Percentiles rank a stretch among this genome's conserved stretches.
Conservation (phyloP, 306 rosid species). For the Quercus bicolor region DNA sequence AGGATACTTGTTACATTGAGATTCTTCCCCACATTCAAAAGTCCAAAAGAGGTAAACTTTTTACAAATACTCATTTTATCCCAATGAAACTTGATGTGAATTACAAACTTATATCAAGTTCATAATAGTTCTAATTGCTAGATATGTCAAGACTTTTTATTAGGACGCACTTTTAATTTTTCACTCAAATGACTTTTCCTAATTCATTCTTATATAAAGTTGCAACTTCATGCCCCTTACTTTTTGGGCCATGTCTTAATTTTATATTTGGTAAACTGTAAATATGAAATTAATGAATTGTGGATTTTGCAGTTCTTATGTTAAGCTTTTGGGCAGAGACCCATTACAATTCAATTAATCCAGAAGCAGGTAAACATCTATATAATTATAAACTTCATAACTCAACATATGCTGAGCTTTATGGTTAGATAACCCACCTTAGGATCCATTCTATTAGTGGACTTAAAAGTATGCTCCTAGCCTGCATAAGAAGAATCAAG, state of each 20-base stretch:
- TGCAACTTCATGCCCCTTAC: not conserved
- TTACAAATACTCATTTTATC: not conserved
- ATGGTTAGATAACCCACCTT: too few relatives aligned
- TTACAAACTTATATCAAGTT: not conserved
- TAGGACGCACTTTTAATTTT: not conserved
- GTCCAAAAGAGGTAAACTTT: slow-evolving; percentile 62
- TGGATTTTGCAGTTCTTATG: slow-evolving; percentile 73
- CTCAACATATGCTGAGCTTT: too few relatives aligned
- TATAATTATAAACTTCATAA: too few relatives aligned
- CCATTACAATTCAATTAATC: slow-evolving; percentile 91
- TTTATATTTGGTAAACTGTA: not conserved
- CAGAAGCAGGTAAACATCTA: slow-evolving; percentile 68
- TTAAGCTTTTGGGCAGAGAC: slow-evolving; percentile 99
- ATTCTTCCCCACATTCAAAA: slow-evolving; percentile 72
- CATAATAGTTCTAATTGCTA: not conserved
- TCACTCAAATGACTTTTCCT: not conserved
- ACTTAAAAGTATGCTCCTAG: too few relatives aligned
- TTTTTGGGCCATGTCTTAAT: not conserved
- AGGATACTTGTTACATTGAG: slow-evolving; percentile 83
- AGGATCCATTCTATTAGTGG: too few relatives aligned
- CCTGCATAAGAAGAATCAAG: too few relatives aligned
- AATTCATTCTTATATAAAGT: not conserved
- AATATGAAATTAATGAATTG: not conserved
- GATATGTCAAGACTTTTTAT: too few relatives aligned
- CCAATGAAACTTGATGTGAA: not conserved